phyloP scores from a whole-genome alignment of 2,329 filamentous ascomycete species.

The Penicillium sp. region DNA sequence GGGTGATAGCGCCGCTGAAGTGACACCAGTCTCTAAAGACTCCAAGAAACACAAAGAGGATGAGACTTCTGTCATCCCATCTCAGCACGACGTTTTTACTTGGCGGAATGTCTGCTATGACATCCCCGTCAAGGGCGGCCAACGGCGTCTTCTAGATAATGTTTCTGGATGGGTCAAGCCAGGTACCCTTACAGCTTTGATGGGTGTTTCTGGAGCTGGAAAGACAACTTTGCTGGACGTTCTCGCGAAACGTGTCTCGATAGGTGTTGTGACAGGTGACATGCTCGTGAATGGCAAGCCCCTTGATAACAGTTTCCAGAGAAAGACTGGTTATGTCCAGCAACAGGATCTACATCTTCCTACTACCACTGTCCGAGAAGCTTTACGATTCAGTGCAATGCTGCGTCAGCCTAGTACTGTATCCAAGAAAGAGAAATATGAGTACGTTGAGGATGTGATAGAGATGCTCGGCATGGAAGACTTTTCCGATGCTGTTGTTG shows the following conservation, averaged over 20 bases:
- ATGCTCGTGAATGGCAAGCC: conserved; percentile 65
- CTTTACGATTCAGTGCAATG: conserved; percentile 78
- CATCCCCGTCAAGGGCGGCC: conserved; percentile 53
- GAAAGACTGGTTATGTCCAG: conserved; percentile 68
- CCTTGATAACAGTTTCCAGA: conserved; percentile 60
- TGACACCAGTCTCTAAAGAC: conserved; percentile 10
- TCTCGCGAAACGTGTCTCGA: conserved; percentile 58
- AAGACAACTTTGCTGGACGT: conserved; percentile 63
- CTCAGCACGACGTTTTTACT: conserved; percentile 45
- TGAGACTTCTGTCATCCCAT: conserved; percentile 28
- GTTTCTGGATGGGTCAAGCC: conserved; percentile 59
- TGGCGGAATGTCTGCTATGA: conserved; percentile 60
- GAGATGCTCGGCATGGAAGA: conserved; percentile 85
- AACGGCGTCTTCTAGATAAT: conserved; percentile 55
- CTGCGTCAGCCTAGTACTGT: conserved; percentile 77
- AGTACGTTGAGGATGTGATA: conserved; percentile 79
- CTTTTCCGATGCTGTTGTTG: conserved; percentile 84
- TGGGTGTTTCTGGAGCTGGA: conserved; percentile 65
- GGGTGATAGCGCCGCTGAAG: conserved; percentile 17
- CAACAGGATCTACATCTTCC: conserved; percentile 76
- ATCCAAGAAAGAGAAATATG: conserved; percentile 71
- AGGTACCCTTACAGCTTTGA: conserved; percentile 56
- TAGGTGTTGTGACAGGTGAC: conserved; percentile 65
- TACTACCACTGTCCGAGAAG: conserved; percentile 83
- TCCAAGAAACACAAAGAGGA: conserved; percentile 8